Conservation (phyloP, 495 filamentous ascomycete genomes). For the Apiosordaria backusii region DNA sequence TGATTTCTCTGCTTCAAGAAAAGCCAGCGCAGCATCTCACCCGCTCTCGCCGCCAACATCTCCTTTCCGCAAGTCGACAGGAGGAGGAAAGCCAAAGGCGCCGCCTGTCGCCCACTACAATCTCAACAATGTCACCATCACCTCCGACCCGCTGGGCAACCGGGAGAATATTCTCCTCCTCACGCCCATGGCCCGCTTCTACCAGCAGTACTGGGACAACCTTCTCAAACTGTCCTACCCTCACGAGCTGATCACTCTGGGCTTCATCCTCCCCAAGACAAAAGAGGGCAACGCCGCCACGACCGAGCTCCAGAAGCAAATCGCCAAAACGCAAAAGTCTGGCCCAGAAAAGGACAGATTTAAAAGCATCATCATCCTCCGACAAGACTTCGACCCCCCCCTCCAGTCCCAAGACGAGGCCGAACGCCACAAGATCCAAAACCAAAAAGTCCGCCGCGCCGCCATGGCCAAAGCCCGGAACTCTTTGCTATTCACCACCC, state of each 20-base stretch:
- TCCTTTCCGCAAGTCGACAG: slow-evolving; percentile 69
- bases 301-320: slow-evolving; percentile 73
- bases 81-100: slow-evolving; percentile 56
- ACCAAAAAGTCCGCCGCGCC: slow-evolving; percentile 81
- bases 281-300: slow-evolving; percentile 84
- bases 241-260: slow-evolving; percentile 87
- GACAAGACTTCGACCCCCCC: slow-evolving; percentile 91
- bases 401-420: slow-evolving; percentile 75
- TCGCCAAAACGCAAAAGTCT: slow-evolving; percentile 72
- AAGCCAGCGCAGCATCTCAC: slow-evolving; percentile 61
- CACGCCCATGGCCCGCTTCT: slow-evolving; percentile 89
- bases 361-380: slow-evolving; percentile 84
- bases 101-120: slow-evolving; percentile 94
- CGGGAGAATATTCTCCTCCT: slow-evolving; percentile 85
- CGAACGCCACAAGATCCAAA: slow-evolving; percentile 83
- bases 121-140: slow-evolving; percentile 86
- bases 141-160: slow-evolving; percentile 66
- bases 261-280: slow-evolving; percentile 94
- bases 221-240: slow-evolving; percentile 81
- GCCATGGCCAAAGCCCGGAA: slow-evolving; percentile 93
- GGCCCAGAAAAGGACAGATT: slow-evolving; percentile 79
- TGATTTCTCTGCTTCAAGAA: slow-evolving; percentile 36
- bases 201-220: slow-evolving; percentile 93
- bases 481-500: slow-evolving; percentile 91
- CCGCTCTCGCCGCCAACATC: slow-evolving; percentile 78